A percentile compares a stretch with the other conserved stretches of the same genome.
Evolutionary conservation across 2,329 filamentous ascomycete genomes (phyloP).

Genomic region (Cladosporium halotolerans): DNA sequence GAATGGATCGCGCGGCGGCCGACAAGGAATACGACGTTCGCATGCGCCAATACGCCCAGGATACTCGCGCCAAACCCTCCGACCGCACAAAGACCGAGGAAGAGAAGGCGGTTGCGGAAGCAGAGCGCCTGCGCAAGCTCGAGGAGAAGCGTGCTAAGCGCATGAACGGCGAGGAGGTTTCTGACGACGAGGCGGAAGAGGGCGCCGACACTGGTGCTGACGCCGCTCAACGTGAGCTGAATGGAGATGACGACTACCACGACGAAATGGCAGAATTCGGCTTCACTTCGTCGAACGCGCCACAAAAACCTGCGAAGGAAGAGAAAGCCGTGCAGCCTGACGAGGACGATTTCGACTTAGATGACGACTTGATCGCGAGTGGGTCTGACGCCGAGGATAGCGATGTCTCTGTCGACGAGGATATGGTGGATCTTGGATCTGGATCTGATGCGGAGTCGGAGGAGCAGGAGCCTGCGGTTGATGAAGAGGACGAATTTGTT

Average conservation of each 20-base stretch:
- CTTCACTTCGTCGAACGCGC: slow-evolving; percentile 51
- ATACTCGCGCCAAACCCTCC: slow-evolving; percentile 77
- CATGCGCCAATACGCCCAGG: slow-evolving; percentile 73
- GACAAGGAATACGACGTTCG: slow-evolving; percentile 85
- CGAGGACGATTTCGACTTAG: slow-evolving; percentile 88
- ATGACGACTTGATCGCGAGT: slow-evolving; percentile 80
- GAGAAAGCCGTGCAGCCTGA: slow-evolving; percentile 68
- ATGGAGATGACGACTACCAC: slow-evolving; percentile 31
- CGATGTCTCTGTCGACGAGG: not conserved
- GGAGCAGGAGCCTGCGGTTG: slow-evolving; percentile 34
- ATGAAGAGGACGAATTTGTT: slow-evolving; percentile 44
- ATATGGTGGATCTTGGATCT: not conserved
- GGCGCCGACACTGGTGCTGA: slow-evolving; percentile 17
- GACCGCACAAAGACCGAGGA: slow-evolving; percentile 89
- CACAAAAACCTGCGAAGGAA: slow-evolving; percentile 27
- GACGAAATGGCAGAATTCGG: slow-evolving; percentile 59
- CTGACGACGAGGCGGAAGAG: slow-evolving; percentile 51
- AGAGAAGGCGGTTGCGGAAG: slow-evolving; percentile 72
- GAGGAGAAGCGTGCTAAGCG: slow-evolving; percentile 76
- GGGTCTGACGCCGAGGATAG: slow-evolving; percentile 48
- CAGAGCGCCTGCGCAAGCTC: slow-evolving; percentile 67
- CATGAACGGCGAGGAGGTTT: slow-evolving; percentile 79
- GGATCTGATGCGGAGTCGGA: slow-evolving; percentile 18
- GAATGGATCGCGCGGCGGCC: slow-evolving; percentile 58
- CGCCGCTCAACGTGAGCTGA: slow-evolving; percentile 24